phyloP scores from a whole-genome alignment of 164 flowering plant species.

The Berberis vulgaris region DNA sequence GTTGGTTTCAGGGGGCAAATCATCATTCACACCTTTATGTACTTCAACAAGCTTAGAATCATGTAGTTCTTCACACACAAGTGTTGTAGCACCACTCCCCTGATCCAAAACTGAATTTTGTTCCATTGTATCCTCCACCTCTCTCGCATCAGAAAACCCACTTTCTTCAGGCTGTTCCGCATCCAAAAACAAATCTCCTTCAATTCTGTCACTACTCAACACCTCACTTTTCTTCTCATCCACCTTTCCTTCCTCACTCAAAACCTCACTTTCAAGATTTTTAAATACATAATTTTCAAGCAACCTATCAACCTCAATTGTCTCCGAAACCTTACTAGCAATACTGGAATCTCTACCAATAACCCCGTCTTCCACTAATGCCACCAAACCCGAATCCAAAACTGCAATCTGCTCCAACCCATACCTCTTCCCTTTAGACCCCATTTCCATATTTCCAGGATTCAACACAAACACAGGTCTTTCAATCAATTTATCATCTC shows the following conservation, averaged over 20 bases:
- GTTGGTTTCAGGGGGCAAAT: conserved; percentile 17
- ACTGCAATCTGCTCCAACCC: background rate
- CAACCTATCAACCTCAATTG: too few relatives aligned
- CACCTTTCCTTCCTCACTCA: background rate
- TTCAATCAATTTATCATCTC: background rate
- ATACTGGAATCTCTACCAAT: too few relatives aligned
- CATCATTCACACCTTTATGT: conserved; percentile 17
- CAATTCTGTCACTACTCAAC: too few relatives aligned
- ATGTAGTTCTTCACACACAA: conserved; percentile 8
- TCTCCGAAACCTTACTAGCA: background rate
- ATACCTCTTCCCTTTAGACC: background rate
- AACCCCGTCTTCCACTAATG: too few relatives aligned
- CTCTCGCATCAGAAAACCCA: background rate
- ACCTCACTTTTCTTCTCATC: background rate
- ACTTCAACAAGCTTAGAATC: conserved; percentile 10
- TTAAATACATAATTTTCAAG: background rate
- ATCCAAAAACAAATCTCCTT: conserved; percentile 2
- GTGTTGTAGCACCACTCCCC: conserved; percentile 5
- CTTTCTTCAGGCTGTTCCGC: background rate
- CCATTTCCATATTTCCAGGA: background rate
- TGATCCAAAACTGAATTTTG: background rate
- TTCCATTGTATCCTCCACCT: conserved; percentile 5
- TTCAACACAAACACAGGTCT: background rate
- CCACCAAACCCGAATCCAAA: background rate
- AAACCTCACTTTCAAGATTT: background rate